Conservation (phyloP, 345 rosid genomes). For the Anastatica hierochuntica region DNA sequence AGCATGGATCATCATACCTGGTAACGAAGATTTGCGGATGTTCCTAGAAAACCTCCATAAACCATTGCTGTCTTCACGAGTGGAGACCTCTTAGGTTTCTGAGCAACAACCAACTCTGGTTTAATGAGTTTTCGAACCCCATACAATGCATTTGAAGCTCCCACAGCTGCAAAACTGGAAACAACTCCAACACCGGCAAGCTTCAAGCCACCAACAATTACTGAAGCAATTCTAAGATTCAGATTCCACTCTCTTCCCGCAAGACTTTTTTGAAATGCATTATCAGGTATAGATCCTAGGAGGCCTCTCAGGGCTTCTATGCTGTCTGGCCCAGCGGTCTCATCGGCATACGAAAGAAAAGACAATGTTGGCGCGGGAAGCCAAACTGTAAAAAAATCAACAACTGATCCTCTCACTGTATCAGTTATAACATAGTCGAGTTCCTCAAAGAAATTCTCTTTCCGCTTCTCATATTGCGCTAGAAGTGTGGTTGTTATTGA, state of each 20-base stretch:
- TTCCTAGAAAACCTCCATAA: constrained; percentile 73
- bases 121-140: constrained; percentile 40
- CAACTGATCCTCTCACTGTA: constrained; percentile 73
- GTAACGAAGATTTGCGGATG: constrained; percentile 86
- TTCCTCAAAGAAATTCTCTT: constrained; percentile 84
- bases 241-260: constrained; percentile 77
- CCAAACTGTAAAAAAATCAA: constrained; percentile 92
- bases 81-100: constrained; percentile 66
- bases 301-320: constrained; percentile 59
- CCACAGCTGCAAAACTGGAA: constrained; percentile 82
- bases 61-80: constrained; percentile 72
- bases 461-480: constrained; percentile 88
- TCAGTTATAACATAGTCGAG: constrained; percentile 89
- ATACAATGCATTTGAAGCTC: constrained; percentile 59
- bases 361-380: constrained; percentile 95
- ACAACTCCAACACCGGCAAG: constrained; percentile 78
- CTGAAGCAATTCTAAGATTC: constrained; percentile 78
- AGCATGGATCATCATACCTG: constrained; percentile 67
- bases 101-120: constrained; percentile 39
- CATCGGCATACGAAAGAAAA: constrained; percentile 64
- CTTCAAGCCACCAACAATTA: constrained; percentile 78
- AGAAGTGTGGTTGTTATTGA: constrained; percentile 84
- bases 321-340: constrained; percentile 38
- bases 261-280: constrained; percentile 85
- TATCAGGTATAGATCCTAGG: constrained; percentile 84